Evolutionary conservation across 2,329 filamentous ascomycete genomes (phyloP), one percentile per base, ranked within the genome.

Genomic region (Apiospora hydei): DNA sequence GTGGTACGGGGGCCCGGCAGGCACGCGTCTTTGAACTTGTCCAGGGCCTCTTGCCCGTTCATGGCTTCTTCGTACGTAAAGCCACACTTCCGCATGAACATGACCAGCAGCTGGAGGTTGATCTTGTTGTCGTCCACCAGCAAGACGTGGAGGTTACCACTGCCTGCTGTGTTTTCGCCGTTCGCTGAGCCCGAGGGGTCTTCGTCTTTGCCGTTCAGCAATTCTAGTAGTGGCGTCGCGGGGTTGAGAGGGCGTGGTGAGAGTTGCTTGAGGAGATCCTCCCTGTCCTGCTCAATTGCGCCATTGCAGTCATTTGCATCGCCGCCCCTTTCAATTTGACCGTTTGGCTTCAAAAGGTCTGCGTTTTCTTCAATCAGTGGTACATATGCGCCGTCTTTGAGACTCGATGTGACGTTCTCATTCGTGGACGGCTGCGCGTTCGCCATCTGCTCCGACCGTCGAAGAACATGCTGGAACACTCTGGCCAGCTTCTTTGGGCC

Each of bases 11-110:
- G 74, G 53, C 75, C 71, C 5, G 30, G 68, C 14, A 24, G 73
- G 18, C 53, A 74, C n/a, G 69, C 76, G 13, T 77, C 75, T 67
- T 81, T 82, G 75, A 84, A 87, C 11, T 76, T 78, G n/a, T 85
- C 81, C 1, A 88, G 78, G 1, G 86, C 86, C 75, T 86, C 82
- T 26, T 83, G 81, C 8, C 86, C 86, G 72, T 88, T 84, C 43
- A 78, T 79, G 0, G 86, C 86, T 13, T 82, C 83, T n/a, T 80
- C 79, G 71, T 82, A 83, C 0, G 81, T 79, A 43, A 82, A 81
- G 3, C 84, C 82, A 30, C 81, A 82, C 72, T 84, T 85, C 30
- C 79, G 80, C 78, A 84, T 82, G 47, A 84, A 85, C 47, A 81
- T 84, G 16, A 82, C 80, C 2, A 86, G 78, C 0, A 85, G 77